Conservation (phyloP, 345 rosid species). For the Hevea brasiliensis region DNA sequence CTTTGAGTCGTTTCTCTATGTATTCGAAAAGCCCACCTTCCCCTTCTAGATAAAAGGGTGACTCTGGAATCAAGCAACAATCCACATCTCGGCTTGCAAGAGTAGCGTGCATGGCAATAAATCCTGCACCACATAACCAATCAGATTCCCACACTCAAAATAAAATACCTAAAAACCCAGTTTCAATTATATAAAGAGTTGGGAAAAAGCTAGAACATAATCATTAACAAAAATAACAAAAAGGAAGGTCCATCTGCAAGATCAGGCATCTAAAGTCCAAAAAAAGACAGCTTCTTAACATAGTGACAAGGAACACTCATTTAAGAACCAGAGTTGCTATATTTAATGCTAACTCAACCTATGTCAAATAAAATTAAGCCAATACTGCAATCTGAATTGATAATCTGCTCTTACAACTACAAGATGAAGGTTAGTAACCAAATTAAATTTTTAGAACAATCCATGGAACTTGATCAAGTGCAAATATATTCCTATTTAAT, state of each 20-base stretch:
- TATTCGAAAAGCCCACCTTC: conserved; percentile 71
- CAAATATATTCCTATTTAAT: not conserved
- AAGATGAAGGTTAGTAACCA: not conserved
- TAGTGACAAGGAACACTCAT: not conserved
- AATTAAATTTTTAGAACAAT: not conserved
- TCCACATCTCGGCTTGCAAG: conserved; percentile 92
- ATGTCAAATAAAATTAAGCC: not conserved
- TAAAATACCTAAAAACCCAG: not conserved
- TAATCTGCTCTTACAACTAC: not conserved
- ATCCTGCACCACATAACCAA: conserved; percentile 46
- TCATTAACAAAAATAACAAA: not conserved
- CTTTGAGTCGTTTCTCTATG: conserved; percentile 63
- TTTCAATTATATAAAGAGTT: not conserved
- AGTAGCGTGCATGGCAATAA: conserved; percentile 85
- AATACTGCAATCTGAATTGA: not conserved
- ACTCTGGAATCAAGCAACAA: conserved; percentile 91
- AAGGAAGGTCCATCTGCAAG: not conserved
- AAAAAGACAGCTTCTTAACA: not conserved
- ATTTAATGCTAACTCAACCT: not conserved
- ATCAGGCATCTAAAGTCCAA: not conserved
- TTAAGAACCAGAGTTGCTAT: not conserved
- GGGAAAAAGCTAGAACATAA: not conserved
- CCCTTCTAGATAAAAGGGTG: conserved; percentile 81
- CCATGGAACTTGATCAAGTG: not conserved
- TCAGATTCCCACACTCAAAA: not conserved